Conservation (phyloP, 2,329 filamentous ascomycete species). For the Colletotrichum spaethianum region DNA sequence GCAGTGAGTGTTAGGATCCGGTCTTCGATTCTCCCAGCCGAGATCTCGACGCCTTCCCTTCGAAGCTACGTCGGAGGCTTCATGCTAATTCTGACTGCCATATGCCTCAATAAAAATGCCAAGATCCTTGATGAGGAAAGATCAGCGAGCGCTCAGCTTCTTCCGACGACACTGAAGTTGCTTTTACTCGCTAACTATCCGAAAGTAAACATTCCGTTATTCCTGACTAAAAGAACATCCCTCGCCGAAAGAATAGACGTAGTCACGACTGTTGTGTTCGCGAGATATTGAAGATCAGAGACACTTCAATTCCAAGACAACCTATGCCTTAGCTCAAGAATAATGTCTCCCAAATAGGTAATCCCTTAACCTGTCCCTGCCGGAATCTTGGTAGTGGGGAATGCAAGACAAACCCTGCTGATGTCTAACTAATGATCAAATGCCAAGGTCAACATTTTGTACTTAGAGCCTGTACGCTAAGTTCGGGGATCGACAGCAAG, state of each 20-base stretch:
- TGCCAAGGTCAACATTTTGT: not conserved
- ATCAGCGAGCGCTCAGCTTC: not conserved
- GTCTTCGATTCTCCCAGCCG: no score
- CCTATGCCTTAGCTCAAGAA: not conserved
- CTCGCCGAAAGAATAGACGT: no score
- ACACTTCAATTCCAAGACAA: not conserved
- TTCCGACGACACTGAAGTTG: not conserved
- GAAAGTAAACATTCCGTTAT: not conserved
- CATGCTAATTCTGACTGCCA: not conserved
- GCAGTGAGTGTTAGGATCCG: fast-evolving
- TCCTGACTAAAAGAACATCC: not conserved
- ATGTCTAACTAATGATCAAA: not conserved
- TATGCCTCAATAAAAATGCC: not conserved
- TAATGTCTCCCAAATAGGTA: not conserved
- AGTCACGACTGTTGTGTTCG: not conserved
- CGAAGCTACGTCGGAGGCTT: not conserved
- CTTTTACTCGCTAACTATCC: not conserved
- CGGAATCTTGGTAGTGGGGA: not conserved
- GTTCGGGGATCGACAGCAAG: not conserved
- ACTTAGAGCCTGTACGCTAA: not conserved
- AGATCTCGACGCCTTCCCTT: not conserved
- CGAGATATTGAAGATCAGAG: not conserved
- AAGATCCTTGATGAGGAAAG: not conserved
- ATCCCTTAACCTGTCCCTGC: not conserved
- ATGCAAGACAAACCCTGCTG: not conserved